Percentiles rank a stretch among this genome's conserved stretches.
phyloP scores from a whole-genome alignment of 768 basidiomycete genomes.

The Russula abietina region DNA sequence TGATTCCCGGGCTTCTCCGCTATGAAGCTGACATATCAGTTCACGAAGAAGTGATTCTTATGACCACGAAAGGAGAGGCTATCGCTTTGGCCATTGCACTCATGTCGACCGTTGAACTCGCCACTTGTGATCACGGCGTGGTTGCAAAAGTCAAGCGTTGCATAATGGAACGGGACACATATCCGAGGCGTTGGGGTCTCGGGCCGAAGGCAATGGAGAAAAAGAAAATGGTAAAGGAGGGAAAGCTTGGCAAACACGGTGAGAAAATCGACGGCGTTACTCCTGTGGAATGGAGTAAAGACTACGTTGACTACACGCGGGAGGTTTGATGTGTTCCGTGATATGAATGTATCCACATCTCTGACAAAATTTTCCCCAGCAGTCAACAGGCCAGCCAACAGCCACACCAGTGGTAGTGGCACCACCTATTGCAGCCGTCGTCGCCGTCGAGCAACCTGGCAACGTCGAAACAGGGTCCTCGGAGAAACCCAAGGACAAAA shows the following conservation, averaged over 20 bases:
- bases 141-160: constrained; percentile 99
- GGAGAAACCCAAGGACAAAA: constrained; percentile 67
- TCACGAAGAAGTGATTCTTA: constrained; percentile 93
- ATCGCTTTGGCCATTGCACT: constrained; percentile 93
- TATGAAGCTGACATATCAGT: constrained; percentile 94
- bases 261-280: constrained; percentile 84
- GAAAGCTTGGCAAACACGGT: constrained; percentile 92
- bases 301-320: constrained; percentile 90
- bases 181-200: constrained; percentile 96
- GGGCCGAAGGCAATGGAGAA: constrained; percentile 97
- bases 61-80: constrained; percentile 99
- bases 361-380: constrained; percentile 26
- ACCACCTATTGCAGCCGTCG: constrained; percentile 26
- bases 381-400: constrained; percentile 36
- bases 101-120: constrained; percentile 98
- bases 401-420: constrained; percentile 28
- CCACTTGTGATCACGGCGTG: constrained; percentile 97
- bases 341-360: constrained; percentile 29
- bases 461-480: constrained; percentile 33
- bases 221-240: constrained; percentile 98
- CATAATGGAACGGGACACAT: constrained; percentile 99
- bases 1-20: constrained; percentile 96
- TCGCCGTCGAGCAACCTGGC: constrained; percentile 29
- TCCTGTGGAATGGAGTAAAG: constrained; percentile 83
- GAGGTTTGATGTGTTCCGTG: constrained; percentile 37